A percentile compares a stretch with the other conserved stretches of the same genome.
phyloP scores from a whole-genome alignment of 805 yeast genomes.

The Brettanomyces nanus region DNA sequence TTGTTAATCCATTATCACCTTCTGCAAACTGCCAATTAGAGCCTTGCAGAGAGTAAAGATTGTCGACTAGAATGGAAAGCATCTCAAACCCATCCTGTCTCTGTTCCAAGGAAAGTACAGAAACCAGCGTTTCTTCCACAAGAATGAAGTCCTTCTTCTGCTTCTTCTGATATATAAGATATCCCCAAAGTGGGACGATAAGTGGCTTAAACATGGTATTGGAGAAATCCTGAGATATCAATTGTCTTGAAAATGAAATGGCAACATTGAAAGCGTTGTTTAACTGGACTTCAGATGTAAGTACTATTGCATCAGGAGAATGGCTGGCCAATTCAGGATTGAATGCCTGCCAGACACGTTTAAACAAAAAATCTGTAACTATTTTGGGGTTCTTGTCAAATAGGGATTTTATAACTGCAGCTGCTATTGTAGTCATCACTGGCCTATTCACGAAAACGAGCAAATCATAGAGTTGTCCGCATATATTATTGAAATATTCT shows the following conservation, averaged over 20 bases:
- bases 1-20: constrained; percentile 31
- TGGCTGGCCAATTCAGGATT: constrained; percentile 23
- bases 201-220: constrained; percentile 24
- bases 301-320: constrained; percentile 18
- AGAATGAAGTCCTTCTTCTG: constrained; percentile 27
- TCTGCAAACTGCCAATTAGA: constrained; percentile 33
- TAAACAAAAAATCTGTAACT: constrained; percentile 51
- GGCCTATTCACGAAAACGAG: constrained; percentile 57
- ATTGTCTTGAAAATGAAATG: constrained; percentile 49
- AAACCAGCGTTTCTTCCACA: constrained; percentile 30
- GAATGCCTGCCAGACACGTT: constrained; percentile 37
- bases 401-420: constrained; percentile 44
- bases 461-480: constrained; percentile 53
- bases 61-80: constrained; percentile 10
- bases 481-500: constrained; percentile 50
- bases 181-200: constrained; percentile 34
- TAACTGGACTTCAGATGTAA: constrained; percentile 39
- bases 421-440: constrained; percentile 44
- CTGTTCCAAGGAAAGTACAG: constrained; percentile 14
- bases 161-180: constrained; percentile 29
- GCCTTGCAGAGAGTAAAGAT: constrained; percentile 20
- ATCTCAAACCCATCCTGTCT: constrained; percentile 9
- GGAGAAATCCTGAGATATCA: constrained; percentile 27
- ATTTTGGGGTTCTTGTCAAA: constrained; percentile 43
- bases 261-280: constrained; percentile 60